These are phyloP conservation scores for Trypanosoma brucei DNA, from an alignment of 208 protist species.

Conservation along the genomic window DNA sequence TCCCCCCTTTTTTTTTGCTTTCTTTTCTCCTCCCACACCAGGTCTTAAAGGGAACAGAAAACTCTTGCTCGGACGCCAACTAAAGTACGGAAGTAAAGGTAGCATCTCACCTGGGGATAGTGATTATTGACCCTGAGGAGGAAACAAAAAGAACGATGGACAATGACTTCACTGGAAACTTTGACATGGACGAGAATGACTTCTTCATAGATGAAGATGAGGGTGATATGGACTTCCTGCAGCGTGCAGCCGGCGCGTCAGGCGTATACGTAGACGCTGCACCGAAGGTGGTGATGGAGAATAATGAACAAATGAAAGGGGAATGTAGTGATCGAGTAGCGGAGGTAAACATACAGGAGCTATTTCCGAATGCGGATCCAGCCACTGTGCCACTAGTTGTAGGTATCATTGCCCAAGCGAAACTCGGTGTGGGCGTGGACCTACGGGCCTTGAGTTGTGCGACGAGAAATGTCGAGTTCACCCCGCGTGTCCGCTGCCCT, in stretches of 20 bases:
- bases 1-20: no score
- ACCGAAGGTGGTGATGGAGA: background rate
- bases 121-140: no score
- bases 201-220: slow-evolving; percentile 27
- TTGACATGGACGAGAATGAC: slow-evolving; percentile 33
- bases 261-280: background rate
- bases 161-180: slow-evolving; percentile 28
- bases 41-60: no score
- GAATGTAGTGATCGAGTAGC: slow-evolving; percentile 10
- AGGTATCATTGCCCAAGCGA: slow-evolving; percentile 67
- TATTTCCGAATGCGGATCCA: slow-evolving; percentile 62
- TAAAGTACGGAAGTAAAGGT: no score
- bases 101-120: no score
- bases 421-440: slow-evolving; percentile 64
- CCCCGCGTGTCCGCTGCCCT: slow-evolving; percentile 53
- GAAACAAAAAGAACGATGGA: slow-evolving; percentile 11
- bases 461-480: slow-evolving; percentile 83
- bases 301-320: background rate
- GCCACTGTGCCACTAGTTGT: slow-evolving; percentile 75
- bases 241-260: background rate
- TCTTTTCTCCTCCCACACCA: no score
- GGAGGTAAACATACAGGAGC: slow-evolving; percentile 44
- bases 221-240: slow-evolving; percentile 11
- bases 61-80: no score
- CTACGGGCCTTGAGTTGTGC: slow-evolving; percentile 78